Base-by-base conservation (phyloP, 108 stramenopile genomes). In the Fistulifera pelliculosa region DNA sequence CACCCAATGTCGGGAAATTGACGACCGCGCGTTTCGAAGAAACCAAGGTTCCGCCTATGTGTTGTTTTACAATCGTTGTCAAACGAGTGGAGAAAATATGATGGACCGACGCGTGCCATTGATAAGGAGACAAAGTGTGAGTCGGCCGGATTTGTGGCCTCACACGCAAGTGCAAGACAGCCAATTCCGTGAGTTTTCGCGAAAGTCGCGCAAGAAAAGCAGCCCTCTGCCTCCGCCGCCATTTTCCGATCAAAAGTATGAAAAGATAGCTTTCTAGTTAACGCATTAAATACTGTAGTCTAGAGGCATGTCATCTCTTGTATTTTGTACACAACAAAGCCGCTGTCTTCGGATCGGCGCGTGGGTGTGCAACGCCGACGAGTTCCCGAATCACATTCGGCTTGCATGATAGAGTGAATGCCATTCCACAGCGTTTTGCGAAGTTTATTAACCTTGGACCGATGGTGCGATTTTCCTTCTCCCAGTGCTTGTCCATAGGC, bases 121-220 rank as follows among this genome's bases (percentile, higher is more conserved):
- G 24, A 77, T 88, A 44, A 66, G 82, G 31, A 53, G 87, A 27
- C 87, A 88, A 54, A 74, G 73, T 52, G 73, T 77, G 44, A 75
- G 60, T 57, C 63, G 87, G 47, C 87, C 87, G 1, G 82, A 88
- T 52, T 71, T 88, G 10, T 88, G 87, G 87, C 87, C 87, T 4
- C 87, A 88, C 60, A 65, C 81, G n/a, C 87, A 88, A 69, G 72
- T 75, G 31, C 63, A 69, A 17, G 61, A 75, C 41, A 43, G 47
- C 28, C 27, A 69, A 49, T 60, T 75, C 17, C 63, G 68, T 47
- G 54, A 62, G 17, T 75, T 66, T 52, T 47, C 64, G 15, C 54
- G 74, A 49, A 49, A 21, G 5, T 45, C 63, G 52, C 19, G 16
- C 21, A 17, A 21, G 14, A 41, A 41, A 14, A 41, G 11, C 14